A percentile compares a stretch with the other conserved stretches of the same genome.
These are phyloP conservation scores for Phragmites australis DNA, from an alignment of 176 grass and related monocot species.

Conservation along the genomic window DNA sequence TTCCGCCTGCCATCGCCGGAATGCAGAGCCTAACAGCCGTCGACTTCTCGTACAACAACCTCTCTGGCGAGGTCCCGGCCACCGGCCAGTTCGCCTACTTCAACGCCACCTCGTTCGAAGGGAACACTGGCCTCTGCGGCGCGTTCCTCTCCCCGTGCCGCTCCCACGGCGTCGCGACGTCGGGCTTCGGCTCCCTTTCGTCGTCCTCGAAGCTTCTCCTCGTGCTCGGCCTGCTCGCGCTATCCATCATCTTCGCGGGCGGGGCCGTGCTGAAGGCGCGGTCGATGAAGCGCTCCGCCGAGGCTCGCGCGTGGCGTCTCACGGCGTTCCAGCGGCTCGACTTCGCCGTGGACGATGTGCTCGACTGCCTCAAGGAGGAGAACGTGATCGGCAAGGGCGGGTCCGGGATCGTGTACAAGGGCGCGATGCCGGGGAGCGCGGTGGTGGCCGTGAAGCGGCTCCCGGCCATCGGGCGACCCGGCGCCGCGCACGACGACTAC, in stretches of 20 bases:
- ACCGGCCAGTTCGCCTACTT: conserved; percentile 90
- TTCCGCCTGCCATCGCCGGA: conserved; percentile 61
- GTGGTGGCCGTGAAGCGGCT: conserved; percentile 86
- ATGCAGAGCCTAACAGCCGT: conserved; percentile 95
- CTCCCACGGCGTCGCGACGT: conserved; percentile 34
- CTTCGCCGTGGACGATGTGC: conserved; percentile 81
- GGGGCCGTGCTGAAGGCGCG: conserved; percentile 83
- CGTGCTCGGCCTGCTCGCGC: conserved; percentile 64
- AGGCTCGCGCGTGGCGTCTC: conserved; percentile 70
- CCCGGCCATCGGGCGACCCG: conserved; percentile 55
- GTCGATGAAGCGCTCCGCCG: conserved; percentile 58
- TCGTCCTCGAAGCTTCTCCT: conserved; percentile 71
- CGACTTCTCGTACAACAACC: conserved; percentile 86
- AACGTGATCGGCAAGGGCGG: conserved; percentile 95
- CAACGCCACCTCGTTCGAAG: conserved; percentile 76
- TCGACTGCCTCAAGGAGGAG: conserved; percentile 82
- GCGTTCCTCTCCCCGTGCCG: conserved; percentile 57
- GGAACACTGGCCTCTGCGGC: conserved; percentile 74
- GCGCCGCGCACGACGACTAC: conserved; percentile 70
- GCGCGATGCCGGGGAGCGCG: conserved; percentile 59
- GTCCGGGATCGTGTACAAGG: conserved; percentile 87
- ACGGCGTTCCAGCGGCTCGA: conserved; percentile 91
- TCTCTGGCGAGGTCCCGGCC: conserved; percentile 62
- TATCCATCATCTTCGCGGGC: conserved; percentile 73
- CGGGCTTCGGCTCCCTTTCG: conserved; percentile 47